phyloP scores from a whole-genome alignment of 148 eudicot species.

The Agrostemma githago region DNA sequence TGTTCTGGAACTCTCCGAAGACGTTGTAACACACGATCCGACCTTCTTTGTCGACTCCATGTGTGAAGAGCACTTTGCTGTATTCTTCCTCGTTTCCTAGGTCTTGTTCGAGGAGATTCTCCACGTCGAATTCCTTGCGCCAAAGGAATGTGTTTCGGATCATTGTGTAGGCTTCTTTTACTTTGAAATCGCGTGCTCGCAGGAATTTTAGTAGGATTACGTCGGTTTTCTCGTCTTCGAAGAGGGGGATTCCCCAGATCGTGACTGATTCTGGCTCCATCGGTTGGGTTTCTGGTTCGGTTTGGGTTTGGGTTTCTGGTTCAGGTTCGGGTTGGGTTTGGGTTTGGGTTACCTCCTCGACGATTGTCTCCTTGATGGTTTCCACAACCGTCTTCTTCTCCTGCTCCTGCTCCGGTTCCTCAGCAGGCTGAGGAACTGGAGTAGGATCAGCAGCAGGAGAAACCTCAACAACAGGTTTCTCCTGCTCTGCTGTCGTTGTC shows the following conservation, averaged over 20 bases:
- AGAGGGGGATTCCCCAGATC: conserved; percentile 57
- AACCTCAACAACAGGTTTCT: neutral
- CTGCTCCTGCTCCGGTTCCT: conserved; percentile 27
- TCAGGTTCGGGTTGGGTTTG: too few species aligned
- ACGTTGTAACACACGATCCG: conserved; percentile 67
- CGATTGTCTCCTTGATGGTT: conserved; percentile 65
- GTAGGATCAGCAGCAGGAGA: conserved; percentile 17
- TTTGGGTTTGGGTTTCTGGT: too few species aligned
- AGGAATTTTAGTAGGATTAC: conserved; percentile 57
- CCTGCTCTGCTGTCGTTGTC: neutral
- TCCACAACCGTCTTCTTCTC: conserved; percentile 61
- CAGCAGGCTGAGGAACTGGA: neutral
- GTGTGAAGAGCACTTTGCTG: conserved; percentile 54
- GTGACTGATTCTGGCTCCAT: conserved; percentile 50
- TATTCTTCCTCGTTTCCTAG: conserved; percentile 47
- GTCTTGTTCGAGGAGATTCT: conserved; percentile 42
- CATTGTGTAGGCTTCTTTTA: conserved; percentile 65
- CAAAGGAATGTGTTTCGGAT: conserved; percentile 49
- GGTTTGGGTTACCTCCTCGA: conserved; percentile 32
- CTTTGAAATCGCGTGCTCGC: conserved; percentile 64
- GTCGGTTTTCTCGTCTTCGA: conserved; percentile 47
- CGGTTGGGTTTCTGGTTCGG: conserved; percentile 24
- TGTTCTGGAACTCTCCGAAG: conserved; percentile 57
- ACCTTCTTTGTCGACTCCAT: conserved; percentile 56
- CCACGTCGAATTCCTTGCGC: conserved; percentile 60